phyloP scores from a whole-genome alignment of 495 filamentous ascomycete genomes.

The Evernia prunastri region DNA sequence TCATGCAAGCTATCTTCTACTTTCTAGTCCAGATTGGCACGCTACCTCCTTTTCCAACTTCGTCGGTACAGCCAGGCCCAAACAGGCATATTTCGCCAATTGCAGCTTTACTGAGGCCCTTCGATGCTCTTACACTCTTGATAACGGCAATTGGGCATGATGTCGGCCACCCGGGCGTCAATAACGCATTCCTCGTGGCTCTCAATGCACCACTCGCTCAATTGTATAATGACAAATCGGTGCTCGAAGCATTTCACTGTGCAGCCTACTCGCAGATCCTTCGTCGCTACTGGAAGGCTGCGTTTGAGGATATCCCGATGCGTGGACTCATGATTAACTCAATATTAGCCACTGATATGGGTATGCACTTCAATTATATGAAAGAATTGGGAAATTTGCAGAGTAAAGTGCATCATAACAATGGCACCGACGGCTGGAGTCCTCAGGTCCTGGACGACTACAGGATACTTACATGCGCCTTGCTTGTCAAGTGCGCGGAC shows the following conservation, averaged over 20 bases:
- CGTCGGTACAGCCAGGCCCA: constrained; percentile 23
- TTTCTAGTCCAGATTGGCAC: constrained; percentile 80
- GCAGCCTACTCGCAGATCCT: constrained; percentile 96
- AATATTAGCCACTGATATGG: constrained; percentile 96
- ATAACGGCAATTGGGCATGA: constrained; percentile 96
- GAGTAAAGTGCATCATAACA: constrained; percentile 60
- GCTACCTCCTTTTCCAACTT: constrained; percentile 57
- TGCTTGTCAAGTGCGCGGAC: constrained; percentile 96
- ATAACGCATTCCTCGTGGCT: constrained; percentile 91
- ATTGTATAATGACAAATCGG: constrained; percentile 94
- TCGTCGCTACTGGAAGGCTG: constrained; percentile 82
- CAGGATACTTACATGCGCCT: constrained; percentile 70
- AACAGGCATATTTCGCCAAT: constrained; percentile 51
- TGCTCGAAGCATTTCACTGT: constrained; percentile 95
- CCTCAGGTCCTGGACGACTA: constrained; percentile 62
- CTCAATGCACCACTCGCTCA: constrained; percentile 94
- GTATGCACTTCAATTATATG: constrained; percentile 94
- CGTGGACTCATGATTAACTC: constrained; percentile 89
- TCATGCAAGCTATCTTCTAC: constrained; percentile 87
- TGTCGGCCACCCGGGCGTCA: constrained; percentile 95
- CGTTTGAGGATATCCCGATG: constrained; percentile 66
- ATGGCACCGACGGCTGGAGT: constrained; percentile 62
- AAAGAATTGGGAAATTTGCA: constrained; percentile 69
- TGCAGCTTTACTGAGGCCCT: constrained; percentile 65
- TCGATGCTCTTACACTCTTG: constrained; percentile 82